Percentiles rank a stretch among this genome's conserved stretches.
Conservation (phyloP, 495 filamentous ascomycete genomes). For the Hypoxylon lenormandii region DNA sequence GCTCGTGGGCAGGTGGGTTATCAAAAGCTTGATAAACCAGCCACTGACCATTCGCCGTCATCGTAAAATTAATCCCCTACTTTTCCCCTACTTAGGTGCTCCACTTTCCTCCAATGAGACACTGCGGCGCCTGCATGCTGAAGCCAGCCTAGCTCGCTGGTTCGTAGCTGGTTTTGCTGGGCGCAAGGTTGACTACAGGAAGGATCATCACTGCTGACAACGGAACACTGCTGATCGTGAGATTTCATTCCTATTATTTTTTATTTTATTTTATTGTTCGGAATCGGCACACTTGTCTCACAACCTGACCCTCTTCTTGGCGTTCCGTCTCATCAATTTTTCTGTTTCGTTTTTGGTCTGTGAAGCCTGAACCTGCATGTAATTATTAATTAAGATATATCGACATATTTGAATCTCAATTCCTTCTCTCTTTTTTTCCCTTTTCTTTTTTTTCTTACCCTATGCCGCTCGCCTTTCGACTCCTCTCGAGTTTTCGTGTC, state of each 20-base stretch:
- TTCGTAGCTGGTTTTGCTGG: constrained; percentile 11
- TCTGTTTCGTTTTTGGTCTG: constrained; percentile 7
- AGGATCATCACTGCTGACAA: constrained; percentile 34
- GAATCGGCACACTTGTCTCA: constrained; percentile 47
- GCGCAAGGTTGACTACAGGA: constrained; percentile 18
- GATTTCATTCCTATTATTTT: constrained; percentile 27
- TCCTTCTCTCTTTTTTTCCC: constrained; percentile 4
- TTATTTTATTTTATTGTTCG: constrained; percentile 39
- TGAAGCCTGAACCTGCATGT: constrained; percentile 18
- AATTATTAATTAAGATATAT: constrained; percentile 38
- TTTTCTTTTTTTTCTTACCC: constrained; percentile 9
- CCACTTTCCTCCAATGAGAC: constrained; percentile 27
- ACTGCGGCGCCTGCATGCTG: constrained; percentile 23
- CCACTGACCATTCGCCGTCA: constrained; percentile 24
- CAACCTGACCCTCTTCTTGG: constrained; percentile 32
- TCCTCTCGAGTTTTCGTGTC: constrained; percentile 3
- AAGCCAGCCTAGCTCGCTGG: not conserved
- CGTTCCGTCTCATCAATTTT: not conserved
- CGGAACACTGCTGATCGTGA: constrained; percentile 46
- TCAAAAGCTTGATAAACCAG: not conserved
- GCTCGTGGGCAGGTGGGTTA: constrained; percentile 6
- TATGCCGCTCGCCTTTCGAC: not conserved
- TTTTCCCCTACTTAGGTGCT: not conserved
- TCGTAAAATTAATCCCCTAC: constrained; percentile 18
- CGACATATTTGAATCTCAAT: constrained; percentile 16